phyloP scores from a whole-genome alignment of 371 early-diverging fungal species.

The Syncephalastrum racemosum region DNA sequence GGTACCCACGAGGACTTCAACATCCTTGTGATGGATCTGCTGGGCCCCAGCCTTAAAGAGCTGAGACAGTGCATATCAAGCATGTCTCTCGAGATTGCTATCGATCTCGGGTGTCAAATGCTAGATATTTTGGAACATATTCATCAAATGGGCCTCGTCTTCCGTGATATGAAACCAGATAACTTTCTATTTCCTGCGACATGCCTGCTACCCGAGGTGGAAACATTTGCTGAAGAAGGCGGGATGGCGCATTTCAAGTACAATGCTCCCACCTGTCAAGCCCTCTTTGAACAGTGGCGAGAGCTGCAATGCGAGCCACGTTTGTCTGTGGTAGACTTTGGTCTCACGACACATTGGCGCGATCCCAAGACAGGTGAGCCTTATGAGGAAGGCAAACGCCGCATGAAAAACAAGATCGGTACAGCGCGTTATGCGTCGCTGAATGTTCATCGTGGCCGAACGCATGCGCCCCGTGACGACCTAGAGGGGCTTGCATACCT shows the following conservation, averaged over 20 bases:
- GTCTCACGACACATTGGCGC: slow-evolving; percentile 54
- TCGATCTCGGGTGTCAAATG: slow-evolving; percentile 60
- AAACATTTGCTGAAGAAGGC: neutral
- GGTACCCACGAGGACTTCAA: slow-evolving; percentile 91
- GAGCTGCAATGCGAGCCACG: slow-evolving; percentile 14
- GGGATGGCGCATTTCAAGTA: slow-evolving; percentile 8
- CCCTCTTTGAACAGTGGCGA: slow-evolving; percentile 23
- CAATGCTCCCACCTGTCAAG: slow-evolving; percentile 10
- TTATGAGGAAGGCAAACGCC: slow-evolving; percentile 45
- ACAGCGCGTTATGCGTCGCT: slow-evolving; percentile 68
- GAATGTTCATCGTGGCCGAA: slow-evolving; percentile 59
- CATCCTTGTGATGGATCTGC: slow-evolving; percentile 93
- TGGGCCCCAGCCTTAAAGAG: slow-evolving; percentile 94
- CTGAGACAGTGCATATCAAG: slow-evolving; percentile 56
- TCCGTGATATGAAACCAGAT: slow-evolving; percentile 92
- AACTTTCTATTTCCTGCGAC: slow-evolving; percentile 84
- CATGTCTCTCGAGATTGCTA: slow-evolving; percentile 50
- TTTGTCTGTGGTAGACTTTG: slow-evolving; percentile 57
- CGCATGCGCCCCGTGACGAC: slow-evolving; percentile 62
- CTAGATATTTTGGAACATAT: slow-evolving; percentile 91
- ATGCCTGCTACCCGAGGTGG: slow-evolving; percentile 33
- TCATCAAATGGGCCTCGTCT: slow-evolving; percentile 86
- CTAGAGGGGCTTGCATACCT: slow-evolving; percentile 63
- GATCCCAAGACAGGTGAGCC: slow-evolving; percentile 46
- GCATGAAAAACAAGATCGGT: slow-evolving; percentile 54